These are phyloP conservation scores for Cercospora nicotianae DNA, from an alignment of 2,329 filamentous ascomycete species.

Conservation along the genomic window DNA sequence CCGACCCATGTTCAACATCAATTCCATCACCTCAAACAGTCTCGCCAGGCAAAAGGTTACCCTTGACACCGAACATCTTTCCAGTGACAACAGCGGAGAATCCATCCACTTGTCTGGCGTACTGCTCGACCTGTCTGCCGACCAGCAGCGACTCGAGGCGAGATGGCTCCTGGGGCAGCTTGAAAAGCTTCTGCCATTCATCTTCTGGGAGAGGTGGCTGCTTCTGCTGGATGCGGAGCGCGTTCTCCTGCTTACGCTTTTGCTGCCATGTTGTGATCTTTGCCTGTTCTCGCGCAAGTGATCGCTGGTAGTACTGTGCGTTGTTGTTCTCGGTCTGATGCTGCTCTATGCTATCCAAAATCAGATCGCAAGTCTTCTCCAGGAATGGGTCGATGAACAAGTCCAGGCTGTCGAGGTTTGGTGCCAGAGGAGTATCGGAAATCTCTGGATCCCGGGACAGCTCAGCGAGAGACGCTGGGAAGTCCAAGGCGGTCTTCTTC, in stretches of 20 bases:
- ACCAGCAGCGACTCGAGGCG: conserved; percentile 92
- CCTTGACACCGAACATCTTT: conserved; percentile 97
- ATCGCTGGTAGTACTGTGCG: conserved; percentile 95
- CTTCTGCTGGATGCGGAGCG: conserved; percentile 78
- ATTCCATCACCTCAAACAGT: conserved; percentile 21
- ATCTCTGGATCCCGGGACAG: conserved; percentile 64
- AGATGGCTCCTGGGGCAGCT: conserved; percentile 92
- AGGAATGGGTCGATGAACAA: conserved; percentile 96
- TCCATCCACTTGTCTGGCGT: conserved; percentile 93
- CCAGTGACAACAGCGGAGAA: conserved; percentile 88
- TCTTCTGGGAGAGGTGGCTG: conserved; percentile 88
- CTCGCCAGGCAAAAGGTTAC: conserved; percentile 62
- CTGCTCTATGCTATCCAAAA: conserved; percentile 93
- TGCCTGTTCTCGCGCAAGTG: conserved; percentile 86
- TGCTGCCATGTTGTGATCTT: conserved; percentile 97
- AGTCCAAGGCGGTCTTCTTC: conserved; percentile 61
- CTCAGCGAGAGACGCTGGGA: conserved; percentile 76
- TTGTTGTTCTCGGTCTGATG: conserved; percentile 99
- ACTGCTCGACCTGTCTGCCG: conserved; percentile 94
- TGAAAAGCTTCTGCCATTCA: conserved; percentile 98
- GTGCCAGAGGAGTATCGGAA: conserved; percentile 68
- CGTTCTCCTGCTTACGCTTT: conserved; percentile 96
- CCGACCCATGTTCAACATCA: conserved; percentile 7
- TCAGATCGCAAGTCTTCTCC: conserved; percentile 95
- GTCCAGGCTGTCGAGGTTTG: conserved; percentile 86